Conservation (phyloP, 305 asterid species). For the Fraxinus baroniana region DNA sequence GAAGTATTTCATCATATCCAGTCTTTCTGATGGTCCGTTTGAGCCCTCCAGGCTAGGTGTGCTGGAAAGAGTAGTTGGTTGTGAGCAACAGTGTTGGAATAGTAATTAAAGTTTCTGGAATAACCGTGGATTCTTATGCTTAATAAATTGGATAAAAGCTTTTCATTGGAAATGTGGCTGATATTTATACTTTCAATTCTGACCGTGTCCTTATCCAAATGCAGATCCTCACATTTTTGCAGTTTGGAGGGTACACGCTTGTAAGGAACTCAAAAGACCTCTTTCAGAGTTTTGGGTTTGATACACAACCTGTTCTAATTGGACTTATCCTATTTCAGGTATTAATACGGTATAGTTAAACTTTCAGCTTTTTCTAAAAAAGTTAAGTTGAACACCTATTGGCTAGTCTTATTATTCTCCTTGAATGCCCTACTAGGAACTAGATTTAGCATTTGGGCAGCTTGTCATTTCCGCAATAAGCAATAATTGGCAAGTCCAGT, state of each 20-base stretch:
- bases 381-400: background rate
- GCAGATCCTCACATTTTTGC: conserved; percentile 90
- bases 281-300: conserved; percentile 97
- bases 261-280: conserved; percentile 90
- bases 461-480: background rate
- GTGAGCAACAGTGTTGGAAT: background rate
- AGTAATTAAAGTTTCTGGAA: background rate
- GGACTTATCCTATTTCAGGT: conserved; percentile 98
- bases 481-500: background rate
- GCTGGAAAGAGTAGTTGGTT: conserved; percentile 1
- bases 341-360: conserved; percentile 5
- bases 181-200: background rate
- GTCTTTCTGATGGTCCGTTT: background rate
- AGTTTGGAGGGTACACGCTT: conserved; percentile 95
- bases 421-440: background rate
- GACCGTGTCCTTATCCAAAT: conserved; percentile 3
- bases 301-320: conserved; percentile 94
- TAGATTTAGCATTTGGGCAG: background rate
- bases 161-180: background rate
- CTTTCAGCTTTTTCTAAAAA: background rate
- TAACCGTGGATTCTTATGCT: background rate
- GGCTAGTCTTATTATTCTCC: background rate
- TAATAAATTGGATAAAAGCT: background rate
- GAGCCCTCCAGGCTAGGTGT: background rate
- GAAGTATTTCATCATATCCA: background rate